phyloP scores from a whole-genome alignment of 805 yeast species.

The Lachancea kluyveri region DNA sequence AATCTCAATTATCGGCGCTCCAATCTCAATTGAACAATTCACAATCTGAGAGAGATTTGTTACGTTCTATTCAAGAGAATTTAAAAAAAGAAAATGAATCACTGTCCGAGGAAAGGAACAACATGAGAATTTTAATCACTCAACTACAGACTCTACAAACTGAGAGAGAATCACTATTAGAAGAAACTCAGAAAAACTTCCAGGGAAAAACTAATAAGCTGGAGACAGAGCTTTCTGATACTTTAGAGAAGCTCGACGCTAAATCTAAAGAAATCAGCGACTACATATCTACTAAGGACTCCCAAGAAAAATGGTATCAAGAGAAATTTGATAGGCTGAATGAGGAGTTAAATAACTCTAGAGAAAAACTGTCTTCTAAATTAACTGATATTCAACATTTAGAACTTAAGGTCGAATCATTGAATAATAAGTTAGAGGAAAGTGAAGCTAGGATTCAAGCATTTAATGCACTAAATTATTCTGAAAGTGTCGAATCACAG shows the following conservation, averaged over 20 bases:
- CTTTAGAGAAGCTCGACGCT: slow-evolving; percentile 35
- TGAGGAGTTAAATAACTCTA: slow-evolving; percentile 32
- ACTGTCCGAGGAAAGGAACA: slow-evolving; percentile 51
- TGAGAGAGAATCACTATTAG: slow-evolving; percentile 51
- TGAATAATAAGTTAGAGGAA: slow-evolving; percentile 25
- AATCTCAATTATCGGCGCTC: slow-evolving; percentile 37
- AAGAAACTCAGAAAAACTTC: slow-evolving; percentile 45
- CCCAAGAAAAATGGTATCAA: slow-evolving; percentile 48
- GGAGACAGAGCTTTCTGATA: slow-evolving; percentile 38
- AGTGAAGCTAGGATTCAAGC: slow-evolving; percentile 22
- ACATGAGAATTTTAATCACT: slow-evolving; percentile 49
- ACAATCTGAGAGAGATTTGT: slow-evolving; percentile 48
- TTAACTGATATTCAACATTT: slow-evolving; percentile 7
- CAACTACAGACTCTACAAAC: slow-evolving; percentile 55
- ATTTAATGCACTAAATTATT: slow-evolving; percentile 24
- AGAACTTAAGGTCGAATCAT: slow-evolving; percentile 10
- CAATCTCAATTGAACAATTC: slow-evolving; percentile 43
- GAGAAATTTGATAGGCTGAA: slow-evolving; percentile 53
- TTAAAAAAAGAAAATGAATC: slow-evolving; percentile 46
- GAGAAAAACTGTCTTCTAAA: slow-evolving; percentile 24
- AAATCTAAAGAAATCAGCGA: slow-evolving; percentile 47
- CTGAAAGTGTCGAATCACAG: slow-evolving; percentile 21
- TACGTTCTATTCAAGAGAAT: slow-evolving; percentile 43
- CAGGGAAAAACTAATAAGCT: slow-evolving; percentile 43
- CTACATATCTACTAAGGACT: slow-evolving; percentile 8